Evolutionary conservation across 495 filamentous ascomycete species (phyloP).

Genomic region (Penicillium bovifimosum): DNA sequence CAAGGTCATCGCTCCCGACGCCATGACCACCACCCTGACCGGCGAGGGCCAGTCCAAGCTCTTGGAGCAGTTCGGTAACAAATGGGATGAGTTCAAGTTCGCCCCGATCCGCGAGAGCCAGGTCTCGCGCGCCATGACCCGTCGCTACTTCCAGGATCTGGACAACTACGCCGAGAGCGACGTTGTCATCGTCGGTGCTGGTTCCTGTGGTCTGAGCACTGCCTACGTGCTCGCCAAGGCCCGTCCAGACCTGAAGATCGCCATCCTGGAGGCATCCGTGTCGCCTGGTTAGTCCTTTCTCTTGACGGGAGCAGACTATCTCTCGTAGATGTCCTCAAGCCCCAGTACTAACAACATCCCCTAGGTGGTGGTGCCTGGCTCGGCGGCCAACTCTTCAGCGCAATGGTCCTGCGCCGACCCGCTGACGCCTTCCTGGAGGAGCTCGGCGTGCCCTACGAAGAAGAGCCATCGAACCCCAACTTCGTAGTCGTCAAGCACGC

Average conservation of each 20-base stretch:
- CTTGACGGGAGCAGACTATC: background rate
- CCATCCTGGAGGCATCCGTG: slow-evolving; percentile 82
- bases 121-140: slow-evolving; percentile 87
- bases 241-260: slow-evolving; percentile 85
- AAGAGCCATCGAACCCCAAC: slow-evolving; percentile 74
- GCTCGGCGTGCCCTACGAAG: slow-evolving; percentile 78
- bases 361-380: slow-evolving; percentile 82
- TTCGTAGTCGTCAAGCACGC: slow-evolving; percentile 92
- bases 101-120: slow-evolving; percentile 82
- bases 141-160: slow-evolving; percentile 84
- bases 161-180: slow-evolving; percentile 87
- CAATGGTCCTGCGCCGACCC: slow-evolving; percentile 91
- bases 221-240: slow-evolving; percentile 80
- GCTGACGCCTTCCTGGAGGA: slow-evolving; percentile 77
- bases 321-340: background rate
- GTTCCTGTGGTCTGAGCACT: slow-evolving; percentile 77
- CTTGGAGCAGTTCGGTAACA: slow-evolving; percentile 56
- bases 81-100: slow-evolving; percentile 78
- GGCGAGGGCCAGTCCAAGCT: slow-evolving; percentile 44
- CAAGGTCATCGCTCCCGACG: slow-evolving; percentile 39
- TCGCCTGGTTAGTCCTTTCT: slow-evolving; percentile 51
- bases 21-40: slow-evolving; percentile 29
- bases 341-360: background rate
- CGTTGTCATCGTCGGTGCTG: slow-evolving; percentile 85
- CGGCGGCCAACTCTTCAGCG: slow-evolving; percentile 84